phyloP scores from a whole-genome alignment of 371 early-diverging fungal genomes.

The Nematocida sp. region DNA sequence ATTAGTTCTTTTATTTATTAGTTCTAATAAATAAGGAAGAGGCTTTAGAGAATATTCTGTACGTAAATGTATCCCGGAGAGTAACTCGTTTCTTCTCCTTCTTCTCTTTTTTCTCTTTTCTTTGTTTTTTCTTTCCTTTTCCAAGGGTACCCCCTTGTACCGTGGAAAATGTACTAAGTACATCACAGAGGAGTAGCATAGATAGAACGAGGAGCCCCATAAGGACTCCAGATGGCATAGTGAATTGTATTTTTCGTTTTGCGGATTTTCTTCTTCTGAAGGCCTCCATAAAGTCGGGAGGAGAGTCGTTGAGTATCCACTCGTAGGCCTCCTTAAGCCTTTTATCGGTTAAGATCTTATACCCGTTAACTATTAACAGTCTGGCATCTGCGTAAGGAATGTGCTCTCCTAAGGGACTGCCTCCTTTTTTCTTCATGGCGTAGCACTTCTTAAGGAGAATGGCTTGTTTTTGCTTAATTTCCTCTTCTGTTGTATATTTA shows the following conservation, averaged over 20 bases:
- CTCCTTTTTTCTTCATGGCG: slow-evolving; percentile 9
- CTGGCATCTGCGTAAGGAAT: background rate
- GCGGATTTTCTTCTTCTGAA: background rate
- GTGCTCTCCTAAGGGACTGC: background rate
- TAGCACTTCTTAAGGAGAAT: slow-evolving; percentile 43
- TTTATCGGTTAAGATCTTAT: slow-evolving; percentile 28
- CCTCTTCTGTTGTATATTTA: background rate
- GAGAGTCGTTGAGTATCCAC: slow-evolving; percentile 46
- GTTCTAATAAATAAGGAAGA: background rate
- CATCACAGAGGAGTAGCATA: slow-evolving; percentile 9
- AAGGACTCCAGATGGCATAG: slow-evolving; percentile 21
- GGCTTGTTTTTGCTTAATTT: background rate
- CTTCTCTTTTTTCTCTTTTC: slow-evolving; percentile 3
- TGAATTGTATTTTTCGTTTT: background rate
- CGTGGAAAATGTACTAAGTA: background rate
- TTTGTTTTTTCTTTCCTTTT: slow-evolving; percentile 2
- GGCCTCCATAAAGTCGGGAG: slow-evolving; percentile 38
- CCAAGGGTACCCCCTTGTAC: background rate
- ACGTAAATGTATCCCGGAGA: slow-evolving; percentile 17
- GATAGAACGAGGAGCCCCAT: background rate
- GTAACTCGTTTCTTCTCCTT: slow-evolving; percentile 17
- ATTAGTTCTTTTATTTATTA: background rate
- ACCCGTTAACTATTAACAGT: slow-evolving; percentile 25
- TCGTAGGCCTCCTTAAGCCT: slow-evolving; percentile 42
- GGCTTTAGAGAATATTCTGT: background rate